Conservation (phyloP, 2,329 filamentous ascomycete species). For the Akanthomyces lecanii region DNA sequence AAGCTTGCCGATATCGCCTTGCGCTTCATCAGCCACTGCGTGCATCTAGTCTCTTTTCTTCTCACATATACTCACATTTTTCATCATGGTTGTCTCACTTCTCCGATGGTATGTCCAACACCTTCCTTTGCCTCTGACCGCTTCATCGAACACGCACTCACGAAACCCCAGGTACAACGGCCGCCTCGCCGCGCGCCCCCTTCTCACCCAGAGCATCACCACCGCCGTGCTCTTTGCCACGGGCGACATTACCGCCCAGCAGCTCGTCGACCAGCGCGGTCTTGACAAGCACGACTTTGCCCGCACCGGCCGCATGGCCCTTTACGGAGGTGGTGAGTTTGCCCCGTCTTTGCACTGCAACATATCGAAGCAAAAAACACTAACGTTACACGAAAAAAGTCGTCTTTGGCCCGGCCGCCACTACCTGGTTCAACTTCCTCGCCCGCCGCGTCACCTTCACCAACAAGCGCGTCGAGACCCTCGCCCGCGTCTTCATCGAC, state of each 20-base stretch:
- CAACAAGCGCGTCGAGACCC: conserved; percentile 63
- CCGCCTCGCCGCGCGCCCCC: conserved; percentile 71
- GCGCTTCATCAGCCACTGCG: too few relatives aligned
- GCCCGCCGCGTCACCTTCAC: conserved; percentile 62
- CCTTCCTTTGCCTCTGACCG: not conserved
- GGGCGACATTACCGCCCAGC: conserved; percentile 87
- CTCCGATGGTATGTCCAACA: conserved; percentile 13
- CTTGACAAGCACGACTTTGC: conserved; percentile 68
- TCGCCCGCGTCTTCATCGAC: conserved; percentile 74
- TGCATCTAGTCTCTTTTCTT: not conserved
- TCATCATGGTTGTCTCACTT: conserved; percentile 16
- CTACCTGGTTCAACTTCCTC: conserved; percentile 81
- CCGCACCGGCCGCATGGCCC: conserved; percentile 72
- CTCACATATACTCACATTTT: not conserved
- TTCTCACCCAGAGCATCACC: conserved; percentile 87
- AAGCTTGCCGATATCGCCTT: not conserved
- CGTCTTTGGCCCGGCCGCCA: conserved; percentile 83
- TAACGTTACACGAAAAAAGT: conserved; percentile 37
- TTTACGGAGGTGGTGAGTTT: conserved; percentile 68
- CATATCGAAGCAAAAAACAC: not conserved
- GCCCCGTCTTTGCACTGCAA: too few relatives aligned
- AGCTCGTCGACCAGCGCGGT: conserved; percentile 79
- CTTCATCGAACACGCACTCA: not conserved
- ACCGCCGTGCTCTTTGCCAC: conserved; percentile 90
- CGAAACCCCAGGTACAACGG: conserved; percentile 69